phyloP scores from a whole-genome alignment of 805 yeast genomes.

The Metschnikowia kofuensis region DNA sequence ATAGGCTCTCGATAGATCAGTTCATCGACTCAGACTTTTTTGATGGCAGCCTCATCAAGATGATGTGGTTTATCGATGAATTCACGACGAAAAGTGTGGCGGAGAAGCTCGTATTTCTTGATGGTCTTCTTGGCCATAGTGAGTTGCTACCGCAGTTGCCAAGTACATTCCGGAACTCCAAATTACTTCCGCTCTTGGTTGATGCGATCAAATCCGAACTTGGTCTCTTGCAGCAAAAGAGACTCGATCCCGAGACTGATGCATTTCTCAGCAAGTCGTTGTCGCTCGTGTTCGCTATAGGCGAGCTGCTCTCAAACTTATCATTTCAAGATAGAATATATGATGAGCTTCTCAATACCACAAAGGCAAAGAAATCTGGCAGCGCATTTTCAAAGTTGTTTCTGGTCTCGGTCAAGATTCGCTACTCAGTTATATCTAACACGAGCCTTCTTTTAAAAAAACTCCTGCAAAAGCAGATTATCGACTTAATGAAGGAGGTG shows the following conservation, averaged over 20 bases:
- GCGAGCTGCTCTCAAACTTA: conserved; percentile 65
- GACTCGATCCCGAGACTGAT: conserved; percentile 29
- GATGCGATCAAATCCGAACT: conserved; percentile 47
- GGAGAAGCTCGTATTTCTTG: conserved; percentile 68
- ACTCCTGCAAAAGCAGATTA: conserved; percentile 52
- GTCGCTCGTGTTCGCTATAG: conserved; percentile 58
- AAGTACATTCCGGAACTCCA: conserved; percentile 52
- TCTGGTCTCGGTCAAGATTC: conserved; percentile 29
- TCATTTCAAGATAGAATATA: conserved; percentile 72
- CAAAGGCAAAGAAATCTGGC: conserved; percentile 22
- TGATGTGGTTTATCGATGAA: conserved; percentile 79
- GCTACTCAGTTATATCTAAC: conserved; percentile 41
- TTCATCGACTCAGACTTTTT: conserved; percentile 73
- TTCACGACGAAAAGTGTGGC: conserved; percentile 66
- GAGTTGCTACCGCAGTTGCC: conserved; percentile 34
- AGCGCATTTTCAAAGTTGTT: conserved; percentile 26
- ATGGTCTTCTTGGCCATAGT: conserved; percentile 49
- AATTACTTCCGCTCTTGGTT: conserved; percentile 68
- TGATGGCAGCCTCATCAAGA: conserved; percentile 77
- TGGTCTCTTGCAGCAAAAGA: conserved; percentile 18
- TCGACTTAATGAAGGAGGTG: conserved; percentile 45
- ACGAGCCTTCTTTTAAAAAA: conserved; percentile 46
- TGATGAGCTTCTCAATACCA: conserved; percentile 37
- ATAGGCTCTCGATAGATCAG: conserved; percentile 59
- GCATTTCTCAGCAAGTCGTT: conserved; percentile 46